Base-by-base conservation (phyloP, 192 early-diverging fungal species). In the Glomus cerebriforme region DNA sequence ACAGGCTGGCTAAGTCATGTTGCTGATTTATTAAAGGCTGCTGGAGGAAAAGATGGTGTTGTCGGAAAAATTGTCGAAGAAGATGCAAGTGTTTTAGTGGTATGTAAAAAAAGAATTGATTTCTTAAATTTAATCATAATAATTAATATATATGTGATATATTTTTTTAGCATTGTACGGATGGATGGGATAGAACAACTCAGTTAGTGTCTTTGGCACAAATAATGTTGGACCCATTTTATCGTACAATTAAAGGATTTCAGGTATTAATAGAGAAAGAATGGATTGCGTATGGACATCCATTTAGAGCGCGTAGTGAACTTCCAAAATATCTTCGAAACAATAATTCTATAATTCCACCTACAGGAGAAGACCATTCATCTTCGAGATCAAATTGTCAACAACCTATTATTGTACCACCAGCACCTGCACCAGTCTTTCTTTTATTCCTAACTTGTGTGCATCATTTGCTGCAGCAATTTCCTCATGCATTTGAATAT, bases 171-270 rank as follows among this genome's bases (percentile, higher is more conserved):
- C 85, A 86, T 64, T 86, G 85, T 63, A 86, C 85, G 19, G 85
- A 86, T 66, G 85, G 85, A 4, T 86, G 85, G 85, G 85, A 86
- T 26, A 80, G 77, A 69, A 86, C 85, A 22, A 82, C 85, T 13
- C 85, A 86, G 45, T n/a, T 86, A 37, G 85, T 86, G 7, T 86
- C 79, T 4, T 68, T 86, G 24, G 79, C 85, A 5, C 85, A 86
- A 59, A 82, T 86, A 45, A 39, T 86, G 24, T 31, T 86, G 6
- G 85, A 86, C 60, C 85, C 85, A 26, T 86, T 74, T 34, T 86
- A 79, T 63, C 79, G 85, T 32, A 86, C 85, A 2, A 79, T 86
- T 1, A 78, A 78, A 37, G 85, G 85, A 3, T 54, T 86, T 7
- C 81, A 81, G 17, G 81, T 86, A 6, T 32, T 86, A 19, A 86